Evolutionary conservation across 1,284 basidiomycete genomes (phyloP).

Genomic region (Takashimella koratensis): DNA sequence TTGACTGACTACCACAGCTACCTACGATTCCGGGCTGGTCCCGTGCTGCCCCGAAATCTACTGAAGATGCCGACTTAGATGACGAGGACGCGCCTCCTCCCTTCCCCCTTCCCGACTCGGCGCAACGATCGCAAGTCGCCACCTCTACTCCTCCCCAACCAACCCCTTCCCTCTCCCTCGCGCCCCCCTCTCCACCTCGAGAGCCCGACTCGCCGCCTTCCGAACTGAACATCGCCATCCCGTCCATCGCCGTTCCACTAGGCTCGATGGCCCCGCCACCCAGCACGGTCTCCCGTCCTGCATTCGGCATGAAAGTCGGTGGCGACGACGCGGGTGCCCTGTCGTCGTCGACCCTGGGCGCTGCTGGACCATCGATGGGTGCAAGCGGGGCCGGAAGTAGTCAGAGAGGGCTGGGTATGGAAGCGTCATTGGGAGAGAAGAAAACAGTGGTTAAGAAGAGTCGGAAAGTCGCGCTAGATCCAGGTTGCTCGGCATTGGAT

Average conservation of each 20-base stretch:
- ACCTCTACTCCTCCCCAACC: slow-evolving; percentile 9
- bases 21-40: slow-evolving; percentile 33
- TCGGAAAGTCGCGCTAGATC: slow-evolving; percentile 81
- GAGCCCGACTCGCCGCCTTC: slow-evolving; percentile 53
- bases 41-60: slow-evolving; percentile 1
- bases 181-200: slow-evolving; percentile 58
- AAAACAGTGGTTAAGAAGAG: slow-evolving; percentile 54
- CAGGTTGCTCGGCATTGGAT: slow-evolving; percentile 88
- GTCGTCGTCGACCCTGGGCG: no score
- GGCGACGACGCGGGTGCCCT: slow-evolving; percentile 17
- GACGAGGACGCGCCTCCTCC: slow-evolving; percentile 71
- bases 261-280: slow-evolving; percentile 44
- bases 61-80: slow-evolving; percentile 48
- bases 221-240: slow-evolving; percentile 43
- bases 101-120: slow-evolving; percentile 76
- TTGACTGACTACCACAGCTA: no score
- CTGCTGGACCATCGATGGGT: no score
- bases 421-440: slow-evolving; percentile 15
- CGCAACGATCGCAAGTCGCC: slow-evolving; percentile 57
- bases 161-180: slow-evolving; percentile 43
- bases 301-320: slow-evolving; percentile 39
- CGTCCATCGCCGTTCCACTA: slow-evolving; percentile 34
- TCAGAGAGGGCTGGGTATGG: no score
- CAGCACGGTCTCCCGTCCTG: slow-evolving; percentile 34
- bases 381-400: no score